Base-by-base conservation (phyloP, 2,329 filamentous ascomycete species). In the Phaeosphaeriaceae sp. region DNA sequence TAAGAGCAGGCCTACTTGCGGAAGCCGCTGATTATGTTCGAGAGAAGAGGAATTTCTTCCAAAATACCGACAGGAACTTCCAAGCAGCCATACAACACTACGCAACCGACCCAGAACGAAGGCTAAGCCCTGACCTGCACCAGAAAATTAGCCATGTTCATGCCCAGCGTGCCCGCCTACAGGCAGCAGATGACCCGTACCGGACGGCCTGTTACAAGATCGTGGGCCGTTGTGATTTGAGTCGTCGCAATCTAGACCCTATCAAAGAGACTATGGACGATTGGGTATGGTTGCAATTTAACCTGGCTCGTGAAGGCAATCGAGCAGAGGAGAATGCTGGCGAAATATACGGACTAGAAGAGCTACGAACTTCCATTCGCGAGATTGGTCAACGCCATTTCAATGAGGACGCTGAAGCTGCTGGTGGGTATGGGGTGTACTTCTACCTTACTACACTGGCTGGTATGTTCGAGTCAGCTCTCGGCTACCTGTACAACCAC, bases 151-250 rank as follows among this genome's bases (percentile, higher is more conserved):
- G 89, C 61, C 90, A 89, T 56, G 92, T 97, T 68, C 97, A 95
- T 74, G 88, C 88, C 42, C 90, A 95, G 70, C 87, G 92, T 37
- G 83, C 87, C 20, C 87, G 90, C 57, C 90, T 95, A 64, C 90
- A 90, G 0, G 89, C 90, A 0, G 90, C 92, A 68, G 89, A 90
- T 1, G 94, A 99, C 71, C 94, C 94, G 20, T 99, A 95, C 77
- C 87, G 92, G 45, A 92, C 96, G 86, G 92, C 93, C 39, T 97
- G 94, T 73, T 97, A 97, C 81, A 97, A 99, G 80, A 87, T 99
- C 54, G 88, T 99, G 62, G 94, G 95, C 37, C 91, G 85, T 41
- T 87, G 84, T 66, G 85, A 87, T 56, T 75, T 87, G 50, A 77
- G 74, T 39, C 78, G 79, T 35, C 78, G 83, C 46, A 83, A 76